Evolutionary conservation across 768 basidiomycete species (phyloP), one percentile per base, ranked within the genome.

Genomic region (Mycena capillaripes): DNA sequence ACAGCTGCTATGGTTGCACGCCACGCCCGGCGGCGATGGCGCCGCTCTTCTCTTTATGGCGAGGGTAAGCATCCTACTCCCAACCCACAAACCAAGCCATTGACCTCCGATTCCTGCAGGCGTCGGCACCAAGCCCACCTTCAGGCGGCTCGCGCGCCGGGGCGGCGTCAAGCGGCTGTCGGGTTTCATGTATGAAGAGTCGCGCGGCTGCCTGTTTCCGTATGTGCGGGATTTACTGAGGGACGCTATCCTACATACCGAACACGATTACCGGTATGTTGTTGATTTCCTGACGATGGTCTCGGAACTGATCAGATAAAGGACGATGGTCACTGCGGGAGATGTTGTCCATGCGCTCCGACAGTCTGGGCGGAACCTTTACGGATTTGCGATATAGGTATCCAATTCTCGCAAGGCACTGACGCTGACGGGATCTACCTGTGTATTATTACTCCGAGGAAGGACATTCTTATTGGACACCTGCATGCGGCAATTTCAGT

Each of bases 131-230:
- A 44, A 30, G 10, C 63, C 63, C 38, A 65, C 63, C 2, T 17
- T 65, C 10, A 19, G 17, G 19, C 63, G 63, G 38, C 52, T 65
- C 16, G 63, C 63, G 11, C 63, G 63, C 36, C 25, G 63, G 27
- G 50, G 48, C 16, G 62, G 62, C 17, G 62, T 64, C 34, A 64
- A 64, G 17, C 62, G 48, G 14, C 34, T 55, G 8, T 19, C 36
- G 21, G 27, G 25, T 10, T 23, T 27, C 0, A 55, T 55, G 38
- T 55, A 55, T n/a, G 63, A 65, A 42, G 63, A 65, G 52, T 40
- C 38, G 10, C 63, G 63, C 38, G 52, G 63, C 8, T 55, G 25
- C 38, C 27, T 63, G 32, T 4, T 21, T 21, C 32, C 32, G 32
- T 63, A 63, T 36, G 3, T 50, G 11, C 48, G 38, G 12, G 34